Conservation (phyloP, 495 filamentous ascomycete species). For the Tuber borchii region DNA sequence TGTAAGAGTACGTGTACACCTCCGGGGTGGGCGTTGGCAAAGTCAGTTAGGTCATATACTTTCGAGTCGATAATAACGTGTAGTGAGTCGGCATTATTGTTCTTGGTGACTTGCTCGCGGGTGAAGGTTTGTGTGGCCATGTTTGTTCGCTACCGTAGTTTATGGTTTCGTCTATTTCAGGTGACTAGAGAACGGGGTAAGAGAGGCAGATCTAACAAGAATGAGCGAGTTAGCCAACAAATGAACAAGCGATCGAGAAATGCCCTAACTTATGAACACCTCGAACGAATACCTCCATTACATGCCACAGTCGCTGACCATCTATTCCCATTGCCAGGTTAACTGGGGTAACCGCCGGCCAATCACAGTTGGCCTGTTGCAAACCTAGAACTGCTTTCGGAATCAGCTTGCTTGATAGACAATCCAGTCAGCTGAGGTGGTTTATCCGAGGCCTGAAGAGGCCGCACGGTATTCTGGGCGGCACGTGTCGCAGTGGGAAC, state of each 20-base stretch:
- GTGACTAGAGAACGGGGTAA: neutral
- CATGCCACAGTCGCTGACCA: neutral
- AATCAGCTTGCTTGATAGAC: neutral
- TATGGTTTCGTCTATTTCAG: neutral
- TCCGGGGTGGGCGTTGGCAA: constrained; percentile 85
- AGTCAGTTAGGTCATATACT: constrained; percentile 89
- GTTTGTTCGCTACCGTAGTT: neutral
- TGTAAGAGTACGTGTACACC: constrained; percentile 97
- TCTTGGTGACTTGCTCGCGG: constrained; percentile 68
- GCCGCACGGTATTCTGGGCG: neutral
- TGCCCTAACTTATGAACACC: neutral
- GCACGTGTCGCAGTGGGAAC: constrained; percentile 42
- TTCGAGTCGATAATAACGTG: constrained; percentile 85
- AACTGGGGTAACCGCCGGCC: neutral
- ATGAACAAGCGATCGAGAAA: neutral
- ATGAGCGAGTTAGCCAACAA: neutral
- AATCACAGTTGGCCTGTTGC: neutral
- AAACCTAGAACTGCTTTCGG: neutral
- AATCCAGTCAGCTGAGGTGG: neutral
- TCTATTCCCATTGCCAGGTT: neutral
- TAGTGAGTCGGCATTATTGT: constrained; percentile 74
- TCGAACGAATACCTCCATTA: neutral
- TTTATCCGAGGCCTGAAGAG: neutral
- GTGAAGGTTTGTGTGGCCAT: constrained; percentile 49
- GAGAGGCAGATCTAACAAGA: neutral